Base-by-base conservation (phyloP, 768 basidiomycete species). In the Ephemerocybe angulata region DNA sequence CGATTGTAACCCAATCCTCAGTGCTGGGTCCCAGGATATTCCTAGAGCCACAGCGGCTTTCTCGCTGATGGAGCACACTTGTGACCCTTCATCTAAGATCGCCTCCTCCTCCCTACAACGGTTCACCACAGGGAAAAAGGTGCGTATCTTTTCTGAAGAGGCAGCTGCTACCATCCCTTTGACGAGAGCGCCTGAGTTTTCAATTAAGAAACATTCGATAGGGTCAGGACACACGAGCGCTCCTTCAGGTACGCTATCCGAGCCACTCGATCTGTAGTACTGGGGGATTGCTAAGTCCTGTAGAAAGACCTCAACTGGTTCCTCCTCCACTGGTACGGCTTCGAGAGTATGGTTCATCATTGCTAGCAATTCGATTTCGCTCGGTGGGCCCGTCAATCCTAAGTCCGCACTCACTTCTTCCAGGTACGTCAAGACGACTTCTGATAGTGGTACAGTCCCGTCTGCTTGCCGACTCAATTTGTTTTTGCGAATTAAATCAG, bases 81-180 rank as follows among this genome's bases (percentile, higher is more conserved):
- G 66, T 1, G 65, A 70, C 0, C 69, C 65, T 1, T 58, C 56
- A 43, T 70, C 67, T 27, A 65, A 47, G 0, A 69, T 43, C 7
- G 53, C 54, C 46, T 68, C 67, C 19, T 60, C 57, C 17, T n/a
- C 24, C 2, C 43, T 40, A 3, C 57, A 24, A 3, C 56, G 48
- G 53, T 63, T 63, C 5, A 66, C n/a, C n/a, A n/a, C n/a, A n/a
- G n/a, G n/a, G n/a, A n/a, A n/a, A n/a, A n/a, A n/a, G n/a, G n/a
- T n/a, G n/a, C n/a, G n/a, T n/a, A n/a, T n/a, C n/a, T n/a, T n/a
- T n/a, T 60, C 2, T 57, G 3, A 13, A 55, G 50, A 28, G 37
- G 43, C 17, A n/a, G 62, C 48, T 1, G 53, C 41, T 19, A 52
- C n/a, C 31, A 62, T 40, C 0, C 25, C 33, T 22, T n/a, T n/a